Conservation (phyloP, 2,329 filamentous ascomycete genomes). For the Lecanicillium sp. region DNA sequence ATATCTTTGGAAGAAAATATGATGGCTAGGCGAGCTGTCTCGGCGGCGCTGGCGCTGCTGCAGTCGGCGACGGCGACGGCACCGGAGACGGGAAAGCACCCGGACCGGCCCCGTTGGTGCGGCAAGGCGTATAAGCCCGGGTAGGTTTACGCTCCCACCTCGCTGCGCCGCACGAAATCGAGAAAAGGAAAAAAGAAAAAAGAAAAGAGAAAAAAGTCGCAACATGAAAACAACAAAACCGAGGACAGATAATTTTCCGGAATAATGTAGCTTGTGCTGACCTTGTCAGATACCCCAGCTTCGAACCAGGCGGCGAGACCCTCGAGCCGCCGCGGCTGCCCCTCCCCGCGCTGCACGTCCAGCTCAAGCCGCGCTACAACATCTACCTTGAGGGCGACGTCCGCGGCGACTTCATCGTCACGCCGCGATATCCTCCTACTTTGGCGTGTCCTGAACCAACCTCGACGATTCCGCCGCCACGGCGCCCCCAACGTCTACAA, state of each 20-base stretch:
- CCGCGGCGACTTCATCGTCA: constrained; percentile 38
- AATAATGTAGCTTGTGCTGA: no score
- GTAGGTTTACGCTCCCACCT: constrained; percentile 18
- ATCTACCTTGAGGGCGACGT: constrained; percentile 39
- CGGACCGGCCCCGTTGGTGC: constrained; percentile 41
- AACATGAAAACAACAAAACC: no score
- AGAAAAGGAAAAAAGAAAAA: not conserved
- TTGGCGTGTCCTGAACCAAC: constrained; percentile 31
- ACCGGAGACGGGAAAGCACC: constrained; percentile 33
- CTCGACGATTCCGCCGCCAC: constrained; percentile 18
- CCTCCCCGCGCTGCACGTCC: constrained; percentile 34
- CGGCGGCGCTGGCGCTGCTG: not conserved
- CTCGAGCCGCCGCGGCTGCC: constrained; percentile 27
- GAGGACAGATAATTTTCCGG: no score
- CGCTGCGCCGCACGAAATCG: not conserved
- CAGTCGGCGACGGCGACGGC: constrained; percentile 1
- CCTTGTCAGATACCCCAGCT: constrained; percentile 29
- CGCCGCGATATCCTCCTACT: constrained; percentile 35
- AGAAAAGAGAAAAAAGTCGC: no score
- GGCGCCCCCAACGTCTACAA: constrained; percentile 29
- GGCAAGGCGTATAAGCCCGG: constrained; percentile 41
- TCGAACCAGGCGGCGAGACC: constrained; percentile 40
- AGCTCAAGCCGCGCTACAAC: constrained; percentile 40
- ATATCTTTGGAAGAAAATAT: not conserved
- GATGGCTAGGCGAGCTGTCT: not conserved